phyloP scores from a whole-genome alignment of 148 eudicot genomes.

The Fagopyrum esculentum region DNA sequence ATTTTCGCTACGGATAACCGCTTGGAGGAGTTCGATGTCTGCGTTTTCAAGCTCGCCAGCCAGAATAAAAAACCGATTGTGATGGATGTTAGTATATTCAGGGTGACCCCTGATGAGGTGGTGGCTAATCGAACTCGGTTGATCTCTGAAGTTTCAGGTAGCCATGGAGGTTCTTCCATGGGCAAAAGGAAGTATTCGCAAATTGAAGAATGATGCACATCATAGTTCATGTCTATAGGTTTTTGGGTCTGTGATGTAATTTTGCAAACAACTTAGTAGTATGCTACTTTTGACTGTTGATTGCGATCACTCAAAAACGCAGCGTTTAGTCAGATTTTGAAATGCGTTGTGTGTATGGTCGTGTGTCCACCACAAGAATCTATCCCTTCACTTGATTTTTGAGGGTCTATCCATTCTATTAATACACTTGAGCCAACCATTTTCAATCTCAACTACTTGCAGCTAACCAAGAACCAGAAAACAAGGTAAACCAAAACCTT shows the following conservation, averaged over 20 bases:
- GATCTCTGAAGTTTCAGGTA: not conserved
- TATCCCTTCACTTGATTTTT: not conserved
- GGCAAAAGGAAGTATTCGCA: not conserved
- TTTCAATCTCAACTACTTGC: not conserved
- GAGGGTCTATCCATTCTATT: not conserved
- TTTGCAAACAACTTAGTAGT: not conserved
- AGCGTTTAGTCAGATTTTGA: not conserved
- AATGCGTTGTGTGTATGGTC: not conserved
- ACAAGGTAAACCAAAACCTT: not conserved
- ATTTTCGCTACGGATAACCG: conserved; percentile 30
- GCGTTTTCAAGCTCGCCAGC: conserved; percentile 31
- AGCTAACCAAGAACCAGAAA: not conserved
- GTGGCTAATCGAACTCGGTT: conserved; percentile 11
- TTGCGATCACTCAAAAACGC: not conserved
- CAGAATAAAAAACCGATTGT: conserved; percentile 5
- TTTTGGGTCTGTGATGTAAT: not conserved
- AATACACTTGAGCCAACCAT: conserved; percentile 5
- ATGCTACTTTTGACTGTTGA: not conserved
- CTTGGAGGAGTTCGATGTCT: conserved; percentile 42
- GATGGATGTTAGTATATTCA: conserved; percentile 37
- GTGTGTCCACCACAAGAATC: conserved; percentile 1
- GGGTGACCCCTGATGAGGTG: conserved; percentile 25
- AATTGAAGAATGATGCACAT: not conserved
- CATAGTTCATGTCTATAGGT: not conserved
- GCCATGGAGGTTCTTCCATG: not conserved